Evolutionary conservation across 176 grass and related monocot species (phyloP).

Genomic region (Cymbopogon citratus): DNA sequence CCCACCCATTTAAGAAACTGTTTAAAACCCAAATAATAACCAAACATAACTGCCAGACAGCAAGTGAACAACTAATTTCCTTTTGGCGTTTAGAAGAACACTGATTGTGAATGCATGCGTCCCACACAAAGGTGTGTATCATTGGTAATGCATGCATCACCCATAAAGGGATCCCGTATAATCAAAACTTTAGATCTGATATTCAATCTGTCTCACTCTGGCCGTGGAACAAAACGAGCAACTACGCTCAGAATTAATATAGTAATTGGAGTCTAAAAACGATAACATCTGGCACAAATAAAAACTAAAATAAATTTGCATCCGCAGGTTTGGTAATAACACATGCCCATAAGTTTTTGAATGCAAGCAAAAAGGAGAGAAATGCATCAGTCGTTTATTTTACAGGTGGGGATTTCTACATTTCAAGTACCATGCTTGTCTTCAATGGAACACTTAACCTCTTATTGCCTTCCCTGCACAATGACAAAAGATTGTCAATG

Average conservation of each 20-base stretch:
- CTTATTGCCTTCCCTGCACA: slow-evolving; percentile 41
- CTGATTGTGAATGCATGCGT: no score
- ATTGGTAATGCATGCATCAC: not conserved
- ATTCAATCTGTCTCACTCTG: not conserved
- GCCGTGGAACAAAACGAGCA: not conserved
- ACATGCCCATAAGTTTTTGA: not conserved
- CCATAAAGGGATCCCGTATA: not conserved
- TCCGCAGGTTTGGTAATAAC: not conserved
- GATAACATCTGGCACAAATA: not conserved
- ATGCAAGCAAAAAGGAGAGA: not conserved
- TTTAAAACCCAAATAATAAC: not conserved
- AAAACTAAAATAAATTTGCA: not conserved
- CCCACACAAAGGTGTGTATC: not conserved
- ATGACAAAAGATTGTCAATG: not conserved
- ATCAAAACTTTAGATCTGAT: not conserved
- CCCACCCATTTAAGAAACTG: not conserved
- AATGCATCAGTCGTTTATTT: slow-evolving; percentile 27
- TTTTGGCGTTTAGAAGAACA: not conserved
- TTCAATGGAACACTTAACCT: not conserved
- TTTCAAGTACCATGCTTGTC: slow-evolving; percentile 3
- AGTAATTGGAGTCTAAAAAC: not conserved
- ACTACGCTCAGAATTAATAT: not conserved
- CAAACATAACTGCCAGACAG: no score
- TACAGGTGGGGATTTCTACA: slow-evolving; percentile 37
- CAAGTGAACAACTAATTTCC: not conserved